Base-by-base conservation (phyloP, 805 yeast species). In the Saccharomycopsis javanensis region DNA sequence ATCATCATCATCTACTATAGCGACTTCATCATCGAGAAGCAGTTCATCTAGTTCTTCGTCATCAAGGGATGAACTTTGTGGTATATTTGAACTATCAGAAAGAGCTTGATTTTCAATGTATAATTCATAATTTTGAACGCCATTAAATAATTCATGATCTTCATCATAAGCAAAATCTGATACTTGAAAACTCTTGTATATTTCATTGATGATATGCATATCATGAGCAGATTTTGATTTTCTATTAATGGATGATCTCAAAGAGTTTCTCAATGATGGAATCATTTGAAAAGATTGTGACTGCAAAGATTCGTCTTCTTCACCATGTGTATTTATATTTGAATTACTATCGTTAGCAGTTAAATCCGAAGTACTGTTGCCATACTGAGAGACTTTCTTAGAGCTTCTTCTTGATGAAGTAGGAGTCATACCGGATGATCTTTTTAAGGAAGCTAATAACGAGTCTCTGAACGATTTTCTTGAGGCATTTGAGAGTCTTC, bases 161-260 rank as follows among this genome's bases (percentile, higher is more conserved):
- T 73, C 76, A 5, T 81, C 80, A 66, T 92, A 91, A 27, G 91
- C 98, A 73, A 81, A 92, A 70, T 92, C 98, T 61, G 83, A 81
- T 18, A 88, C 81, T 0, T 82, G 76, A 34, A 83, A 73, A 35
- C 56, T 30, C 18, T 60, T 61, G 48, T 66, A 69, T 1, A 74
- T 72, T 18, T 64, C 61, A 50, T 61, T 51, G 25, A 58, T 56
- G 16, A 56, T 38, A 46, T 58, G 53, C 42, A 59, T 54, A 31
- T 58, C 63, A 37, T 64, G 60, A 25, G 57, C 59, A 1, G 64
- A 63, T 31, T 57, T 60, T 8, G 59, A 37, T 18, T 55, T 50
- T 15, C 55, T 57, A 50, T 57, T 60, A 33, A 60, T 46, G 11
- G 61, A 57, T 23, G 56, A 55, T 20, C 62, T 48, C 5, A 56